These are phyloP conservation scores for Herpetomonas tarakana DNA, from an alignment of 208 protist species.

Conservation along the genomic window DNA sequence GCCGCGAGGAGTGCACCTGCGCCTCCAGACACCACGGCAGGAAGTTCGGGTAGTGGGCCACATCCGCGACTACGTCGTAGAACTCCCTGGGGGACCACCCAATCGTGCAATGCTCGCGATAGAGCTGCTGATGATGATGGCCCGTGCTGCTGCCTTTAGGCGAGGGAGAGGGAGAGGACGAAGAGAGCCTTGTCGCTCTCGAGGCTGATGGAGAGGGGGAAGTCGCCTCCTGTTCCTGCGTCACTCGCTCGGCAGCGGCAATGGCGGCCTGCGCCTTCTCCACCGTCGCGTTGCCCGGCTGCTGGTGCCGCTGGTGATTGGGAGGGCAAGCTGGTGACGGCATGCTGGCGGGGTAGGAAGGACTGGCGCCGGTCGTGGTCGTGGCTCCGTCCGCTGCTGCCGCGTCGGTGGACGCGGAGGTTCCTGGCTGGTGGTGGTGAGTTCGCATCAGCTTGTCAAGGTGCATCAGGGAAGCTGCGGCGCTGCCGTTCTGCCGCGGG, in stretches of 20 bases:
- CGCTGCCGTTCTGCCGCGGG: not conserved
- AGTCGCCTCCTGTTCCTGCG: not conserved
- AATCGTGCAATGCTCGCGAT: slow-evolving; percentile 74
- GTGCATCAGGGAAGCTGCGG: not conserved
- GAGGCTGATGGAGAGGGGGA: not conserved
- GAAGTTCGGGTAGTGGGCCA: slow-evolving; percentile 65
- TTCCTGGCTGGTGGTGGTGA: not conserved
- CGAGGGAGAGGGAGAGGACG: not conserved
- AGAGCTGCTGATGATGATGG: slow-evolving; percentile 39
- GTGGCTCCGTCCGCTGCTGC: too few relatives aligned
- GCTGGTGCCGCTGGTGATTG: not conserved
- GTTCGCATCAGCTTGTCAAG: not conserved
- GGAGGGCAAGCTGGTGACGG: not conserved
- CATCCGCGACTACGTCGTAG: slow-evolving; percentile 74
- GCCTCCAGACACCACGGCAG: slow-evolving; percentile 77
- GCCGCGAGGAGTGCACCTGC: slow-evolving; percentile 42
- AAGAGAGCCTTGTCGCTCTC: not conserved
- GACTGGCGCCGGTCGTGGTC: not conserved
- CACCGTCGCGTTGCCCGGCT: slow-evolving; percentile 13
- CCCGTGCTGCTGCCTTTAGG: slow-evolving; percentile 2
- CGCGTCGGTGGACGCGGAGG: not conserved
- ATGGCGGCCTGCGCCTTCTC: slow-evolving; percentile 32
- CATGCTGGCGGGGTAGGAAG: not conserved
- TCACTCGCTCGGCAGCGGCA: slow-evolving; percentile 13
- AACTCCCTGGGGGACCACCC: slow-evolving; percentile 70